Percentiles rank a stretch among this genome's conserved stretches.
These are phyloP conservation scores for Pythium brassicae DNA, from an alignment of 352 stramenopile genomes.

Conservation along the genomic window DNA sequence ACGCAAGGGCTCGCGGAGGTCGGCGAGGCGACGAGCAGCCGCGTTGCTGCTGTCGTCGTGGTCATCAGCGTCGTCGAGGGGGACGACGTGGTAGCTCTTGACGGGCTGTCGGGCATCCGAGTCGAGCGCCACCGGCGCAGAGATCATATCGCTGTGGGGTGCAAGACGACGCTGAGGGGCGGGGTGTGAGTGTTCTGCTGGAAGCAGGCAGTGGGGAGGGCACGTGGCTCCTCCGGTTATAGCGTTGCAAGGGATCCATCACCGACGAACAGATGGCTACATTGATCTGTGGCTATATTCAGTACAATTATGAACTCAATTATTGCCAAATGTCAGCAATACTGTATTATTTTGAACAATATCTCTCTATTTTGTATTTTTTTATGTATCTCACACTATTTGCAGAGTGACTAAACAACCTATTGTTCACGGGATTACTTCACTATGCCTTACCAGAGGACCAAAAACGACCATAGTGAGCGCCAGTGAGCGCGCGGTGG, in stretches of 20 bases:
- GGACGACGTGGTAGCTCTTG: conserved; percentile 47
- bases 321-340: too few species aligned
- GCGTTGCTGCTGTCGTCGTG: neutral
- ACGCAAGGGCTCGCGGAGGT: conserved; percentile 15
- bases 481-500: conserved; percentile 3
- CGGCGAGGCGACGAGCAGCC: neutral
- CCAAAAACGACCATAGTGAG: neutral
- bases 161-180: too few species aligned
- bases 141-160: neutral
- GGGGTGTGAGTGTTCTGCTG: too few species aligned
- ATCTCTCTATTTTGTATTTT: too few species aligned
- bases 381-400: too few species aligned
- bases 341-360: too few species aligned
- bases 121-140: neutral
- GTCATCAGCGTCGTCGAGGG: conserved; percentile 28
- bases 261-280: too few species aligned
- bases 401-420: neutral
- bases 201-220: too few species aligned
- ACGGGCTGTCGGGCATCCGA: conserved; percentile 15
- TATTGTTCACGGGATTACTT: neutral
- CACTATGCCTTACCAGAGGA: neutral
- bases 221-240: too few species aligned
- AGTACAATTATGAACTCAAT: too few species aligned
- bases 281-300: too few species aligned
- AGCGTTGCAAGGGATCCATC: too few species aligned